Evolutionary conservation across 768 basidiomycete genomes (phyloP).

Genomic region (Phylloporus scabripes): DNA sequence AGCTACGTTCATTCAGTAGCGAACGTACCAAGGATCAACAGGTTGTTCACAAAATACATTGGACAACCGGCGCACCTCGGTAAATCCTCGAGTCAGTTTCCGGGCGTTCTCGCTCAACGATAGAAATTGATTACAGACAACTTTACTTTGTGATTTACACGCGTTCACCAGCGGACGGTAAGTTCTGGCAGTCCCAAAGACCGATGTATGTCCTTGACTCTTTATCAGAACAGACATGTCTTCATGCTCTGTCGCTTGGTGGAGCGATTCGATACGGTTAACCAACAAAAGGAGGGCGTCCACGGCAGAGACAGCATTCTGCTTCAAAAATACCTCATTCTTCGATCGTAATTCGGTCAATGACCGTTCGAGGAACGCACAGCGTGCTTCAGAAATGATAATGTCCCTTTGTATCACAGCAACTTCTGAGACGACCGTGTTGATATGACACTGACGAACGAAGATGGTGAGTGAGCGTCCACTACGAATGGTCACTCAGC

Average conservation of each 20-base stretch:
- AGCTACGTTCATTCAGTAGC: not conserved
- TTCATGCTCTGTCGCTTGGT: not conserved
- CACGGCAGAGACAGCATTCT: conserved; percentile 5
- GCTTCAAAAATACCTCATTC: conserved; percentile 1
- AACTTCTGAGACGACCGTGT: not conserved
- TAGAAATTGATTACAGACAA: conserved; percentile 3
- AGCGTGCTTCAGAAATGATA: not conserved
- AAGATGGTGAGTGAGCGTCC: too few species aligned
- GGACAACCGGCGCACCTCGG: conserved; percentile 1
- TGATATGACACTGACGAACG: too few species aligned
- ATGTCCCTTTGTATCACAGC: conserved; percentile 7
- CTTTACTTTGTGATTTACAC: conserved; percentile 5
- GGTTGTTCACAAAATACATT: too few species aligned
- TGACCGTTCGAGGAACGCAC: conserved; percentile 2
- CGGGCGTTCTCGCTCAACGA: conserved; percentile 6
- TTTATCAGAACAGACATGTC: not conserved
- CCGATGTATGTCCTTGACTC: conserved; percentile 1
- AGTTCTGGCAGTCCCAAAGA: not conserved
- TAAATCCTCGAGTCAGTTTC: conserved; percentile 4
- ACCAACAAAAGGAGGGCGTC: conserved; percentile 3
- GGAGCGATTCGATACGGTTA: conserved; percentile 3
- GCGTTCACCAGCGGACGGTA: conserved; percentile 1
- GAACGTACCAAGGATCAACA: too few species aligned
- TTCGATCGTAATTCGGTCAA: not conserved
- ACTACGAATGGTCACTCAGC: too few species aligned